Evolutionary conservation across 2,329 filamentous ascomycete species (phyloP), one percentile per base, ranked within the genome.

Genomic region (Boeremia exigua): DNA sequence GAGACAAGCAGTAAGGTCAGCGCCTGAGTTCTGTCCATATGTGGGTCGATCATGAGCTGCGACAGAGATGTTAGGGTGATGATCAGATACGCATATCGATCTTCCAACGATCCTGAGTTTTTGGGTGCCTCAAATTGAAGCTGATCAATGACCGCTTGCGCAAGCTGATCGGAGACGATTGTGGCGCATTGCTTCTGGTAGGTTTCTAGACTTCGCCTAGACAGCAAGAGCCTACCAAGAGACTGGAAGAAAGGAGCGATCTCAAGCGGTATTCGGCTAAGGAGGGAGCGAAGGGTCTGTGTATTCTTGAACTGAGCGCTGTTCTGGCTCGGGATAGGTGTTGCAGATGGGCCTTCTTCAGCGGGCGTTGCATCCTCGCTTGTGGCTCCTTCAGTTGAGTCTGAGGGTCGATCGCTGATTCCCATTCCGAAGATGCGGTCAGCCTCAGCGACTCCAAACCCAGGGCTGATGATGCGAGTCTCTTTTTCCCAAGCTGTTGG

Each of bases 231-330:
- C 73, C 92, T 95, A 11, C 94, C 94, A 38, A 98, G 80, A 1
- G 87, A 88, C 68, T 96, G 91, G 70, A 96, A 89, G 64, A 98
- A 90, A 0, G 90, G 88, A 15, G 91, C 89, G n/a, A 93, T 89
- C 3, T 88, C 88, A 8, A 87, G 87, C 19, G 93, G 88, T 65
- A 96, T 84, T 30, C 91, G 88, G 66, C 89, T 88, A 11, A 98
- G 82, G 10, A 98, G 80, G 62, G 88, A 88, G 33, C 89, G 85
- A 39, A 98, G 81, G 11, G 86, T 88, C 69, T 89, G 86, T 36
- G 89, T 92, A 73, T 98, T 99, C 71, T 89, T 86, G 72, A 88
- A 88, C 39, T 80, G 70, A 9, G 74, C 75, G 54, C 72, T 74
- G 34, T 71, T 54, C 25, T 71, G 69, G 43, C 66, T 69, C 15